Evolutionary conservation across 192 early-diverging fungal genomes (phyloP), one percentile per base, ranked within the genome.

Genomic region (Jimgerdemannia flammicorona): DNA sequence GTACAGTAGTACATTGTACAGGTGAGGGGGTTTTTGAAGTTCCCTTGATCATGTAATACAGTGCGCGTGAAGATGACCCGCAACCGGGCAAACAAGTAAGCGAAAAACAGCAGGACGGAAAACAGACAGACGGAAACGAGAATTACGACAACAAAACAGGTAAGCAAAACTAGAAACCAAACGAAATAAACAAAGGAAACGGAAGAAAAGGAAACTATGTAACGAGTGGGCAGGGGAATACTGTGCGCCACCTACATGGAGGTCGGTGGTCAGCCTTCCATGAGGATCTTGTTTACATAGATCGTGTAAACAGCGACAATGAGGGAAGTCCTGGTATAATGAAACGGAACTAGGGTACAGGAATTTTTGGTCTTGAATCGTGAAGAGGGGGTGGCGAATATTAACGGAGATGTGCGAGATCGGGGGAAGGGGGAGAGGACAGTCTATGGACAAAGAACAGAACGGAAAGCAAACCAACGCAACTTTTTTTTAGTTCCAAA

Each of bases 391-490:
- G 18, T 9, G 44, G 69, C 43, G 18, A 8, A 39, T 66, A 43
- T 74, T 40, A 44, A 59, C 29, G 64, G 40, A 44, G 11, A 67
- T 8, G 43, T 75, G 29, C 20, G 70, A 40, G 3, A 40, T 14
- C 40, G 69, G 6, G 43, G 17, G 14, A 39, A 18, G 66, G 71
- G 71, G 63, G 69, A 40, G 65, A 44, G 20, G 40, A 64, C 17
- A 72, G 66, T 72, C 43, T 40, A 72, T 43, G 65, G 40, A 64
- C 42, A 67, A 41, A 69, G 63, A 66, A 64, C 42, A 67, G 66
- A 69, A 70, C 70, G 43, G 74, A 74, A 70, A 69, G 69, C 42
- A 66, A 74, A 18, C 40, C 19, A 66, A 67, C 59, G 44, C 70
- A 71, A 59, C 63, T 59, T 44, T 19, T 71, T 71, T 4, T 71